Percentiles rank a stretch among this genome's conserved stretches.
Evolutionary conservation across 1,139 yeast genomes (phyloP).

Genomic region (Chernovozyma aurita): DNA sequence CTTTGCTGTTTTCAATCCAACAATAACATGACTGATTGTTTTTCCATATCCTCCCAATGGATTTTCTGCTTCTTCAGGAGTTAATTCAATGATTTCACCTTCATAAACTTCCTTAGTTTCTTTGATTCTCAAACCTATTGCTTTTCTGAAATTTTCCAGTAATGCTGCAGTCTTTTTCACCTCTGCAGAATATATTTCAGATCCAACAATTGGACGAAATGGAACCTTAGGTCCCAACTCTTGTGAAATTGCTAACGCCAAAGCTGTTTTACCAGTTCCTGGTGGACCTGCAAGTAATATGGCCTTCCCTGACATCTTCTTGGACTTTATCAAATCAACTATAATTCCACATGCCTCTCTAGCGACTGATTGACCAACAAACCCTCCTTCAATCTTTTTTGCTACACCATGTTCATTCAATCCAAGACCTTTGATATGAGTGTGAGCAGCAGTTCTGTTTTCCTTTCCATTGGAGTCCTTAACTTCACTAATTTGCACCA

Average conservation of each 20-base stretch:
- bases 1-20: conserved; percentile 91
- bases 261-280: conserved; percentile 96
- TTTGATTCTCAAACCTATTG: conserved; percentile 91
- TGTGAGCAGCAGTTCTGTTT: conserved; percentile 90
- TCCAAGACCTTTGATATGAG: conserved; percentile 94
- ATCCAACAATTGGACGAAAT: conserved; percentile 95
- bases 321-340: conserved; percentile 89
- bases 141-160: conserved; percentile 96
- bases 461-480: conserved; percentile 58
- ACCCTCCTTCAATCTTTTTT: conserved; percentile 84
- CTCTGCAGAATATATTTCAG: conserved; percentile 93
- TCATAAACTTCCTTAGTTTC: conserved; percentile 98
- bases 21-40: conserved; percentile 89
- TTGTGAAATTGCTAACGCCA: conserved; percentile 93
- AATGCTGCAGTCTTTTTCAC: conserved; percentile 95
- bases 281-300: conserved; percentile 94
- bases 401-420: conserved; percentile 88
- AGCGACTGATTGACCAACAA: conserved; percentile 92
- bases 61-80: conserved; percentile 96
- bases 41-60: conserved; percentile 98
- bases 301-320: conserved; percentile 96
- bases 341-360: conserved; percentile 97
- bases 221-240: conserved; percentile 98
- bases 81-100: conserved; percentile 94
- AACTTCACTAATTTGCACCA: conserved; percentile 86